Conservation (phyloP, 2,329 filamentous ascomycete species). For the Trichoderma sp. region DNA sequence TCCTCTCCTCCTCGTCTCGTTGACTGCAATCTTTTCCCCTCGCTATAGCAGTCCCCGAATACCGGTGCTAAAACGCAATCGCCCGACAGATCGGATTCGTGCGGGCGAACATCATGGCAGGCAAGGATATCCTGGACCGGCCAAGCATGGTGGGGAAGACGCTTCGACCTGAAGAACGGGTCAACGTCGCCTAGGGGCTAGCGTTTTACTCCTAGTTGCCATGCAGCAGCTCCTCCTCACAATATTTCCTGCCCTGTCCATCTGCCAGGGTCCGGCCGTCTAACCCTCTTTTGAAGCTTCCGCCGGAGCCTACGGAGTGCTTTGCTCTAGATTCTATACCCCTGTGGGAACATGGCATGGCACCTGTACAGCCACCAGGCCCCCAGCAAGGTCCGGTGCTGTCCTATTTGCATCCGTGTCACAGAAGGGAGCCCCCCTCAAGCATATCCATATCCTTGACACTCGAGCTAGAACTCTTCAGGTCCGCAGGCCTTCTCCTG, state of each 20-base stretch:
- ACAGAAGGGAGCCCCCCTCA: slow-evolving; percentile 28
- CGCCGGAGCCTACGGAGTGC: slow-evolving; percentile 15
- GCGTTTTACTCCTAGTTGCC: slow-evolving; percentile 24
- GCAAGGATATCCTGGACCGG: slow-evolving; percentile 20
- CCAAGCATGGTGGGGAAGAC: slow-evolving; percentile 19
- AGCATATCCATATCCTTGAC: slow-evolving; percentile 26
- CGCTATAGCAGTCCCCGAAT: slow-evolving; percentile 3
- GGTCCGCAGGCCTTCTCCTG: slow-evolving; percentile 19
- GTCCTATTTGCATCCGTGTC: slow-evolving; percentile 25
- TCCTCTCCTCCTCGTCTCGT: neutral
- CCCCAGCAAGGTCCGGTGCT: slow-evolving; percentile 1
- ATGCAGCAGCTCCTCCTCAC: slow-evolving; percentile 3
- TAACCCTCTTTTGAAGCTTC: slow-evolving; percentile 21
- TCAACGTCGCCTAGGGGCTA: slow-evolving; percentile 20
- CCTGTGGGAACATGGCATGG: neutral
- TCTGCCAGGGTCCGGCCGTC: neutral
- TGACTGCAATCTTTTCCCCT: neutral
- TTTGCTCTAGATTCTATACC: neutral
- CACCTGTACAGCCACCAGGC: slow-evolving; percentile 10
- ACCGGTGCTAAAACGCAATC: slow-evolving; percentile 24
- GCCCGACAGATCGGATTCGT: slow-evolving; percentile 26
- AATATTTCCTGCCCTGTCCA: neutral
- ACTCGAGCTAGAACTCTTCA: slow-evolving; percentile 23
- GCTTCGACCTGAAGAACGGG: slow-evolving; percentile 24
- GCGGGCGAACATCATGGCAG: slow-evolving; percentile 25